These are phyloP conservation scores for Dorcoceras hygrometricum DNA, from an alignment of 257 asterid genomes.

Conservation along the genomic window DNA sequence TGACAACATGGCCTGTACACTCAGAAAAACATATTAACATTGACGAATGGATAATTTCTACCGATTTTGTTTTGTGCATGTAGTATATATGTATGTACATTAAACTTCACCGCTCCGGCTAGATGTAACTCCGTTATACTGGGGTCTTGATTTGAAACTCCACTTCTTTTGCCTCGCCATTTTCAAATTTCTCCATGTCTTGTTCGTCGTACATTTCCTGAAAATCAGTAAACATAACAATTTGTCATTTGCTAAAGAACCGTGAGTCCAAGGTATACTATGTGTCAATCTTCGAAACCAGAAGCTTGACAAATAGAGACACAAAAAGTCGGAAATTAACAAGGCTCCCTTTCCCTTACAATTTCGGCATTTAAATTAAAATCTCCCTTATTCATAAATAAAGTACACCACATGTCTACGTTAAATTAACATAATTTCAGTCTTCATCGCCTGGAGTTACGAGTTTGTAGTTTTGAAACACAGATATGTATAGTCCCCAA, in stretches of 20 bases:
- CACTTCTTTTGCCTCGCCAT: constrained; percentile 32
- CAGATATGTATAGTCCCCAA: background rate
- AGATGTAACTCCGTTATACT: constrained; percentile 19
- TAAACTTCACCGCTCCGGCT: constrained; percentile 9
- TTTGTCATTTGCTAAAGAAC: background rate
- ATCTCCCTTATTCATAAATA: background rate
- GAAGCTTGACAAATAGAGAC: background rate
- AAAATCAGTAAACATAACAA: constrained; percentile 18
- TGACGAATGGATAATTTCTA: constrained; percentile 33
- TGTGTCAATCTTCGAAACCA: background rate
- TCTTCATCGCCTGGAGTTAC: too few species aligned
- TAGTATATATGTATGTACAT: constrained; percentile 50
- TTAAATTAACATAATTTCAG: too few species aligned
- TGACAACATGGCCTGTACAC: constrained; percentile 24
- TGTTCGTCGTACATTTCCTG: constrained; percentile 38
- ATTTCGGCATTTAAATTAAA: background rate
- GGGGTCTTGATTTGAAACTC: constrained; percentile 25
- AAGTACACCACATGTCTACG: background rate
- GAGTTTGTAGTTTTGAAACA: background rate
- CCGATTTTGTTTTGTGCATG: constrained; percentile 27
- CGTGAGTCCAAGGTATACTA: background rate
- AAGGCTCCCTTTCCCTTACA: too few species aligned
- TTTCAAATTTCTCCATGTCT: constrained; percentile 39
- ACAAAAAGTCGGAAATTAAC: background rate
- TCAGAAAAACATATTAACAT: constrained; percentile 26